Conservation (phyloP, 345 rosid species). For the Syzygium jambos region DNA sequence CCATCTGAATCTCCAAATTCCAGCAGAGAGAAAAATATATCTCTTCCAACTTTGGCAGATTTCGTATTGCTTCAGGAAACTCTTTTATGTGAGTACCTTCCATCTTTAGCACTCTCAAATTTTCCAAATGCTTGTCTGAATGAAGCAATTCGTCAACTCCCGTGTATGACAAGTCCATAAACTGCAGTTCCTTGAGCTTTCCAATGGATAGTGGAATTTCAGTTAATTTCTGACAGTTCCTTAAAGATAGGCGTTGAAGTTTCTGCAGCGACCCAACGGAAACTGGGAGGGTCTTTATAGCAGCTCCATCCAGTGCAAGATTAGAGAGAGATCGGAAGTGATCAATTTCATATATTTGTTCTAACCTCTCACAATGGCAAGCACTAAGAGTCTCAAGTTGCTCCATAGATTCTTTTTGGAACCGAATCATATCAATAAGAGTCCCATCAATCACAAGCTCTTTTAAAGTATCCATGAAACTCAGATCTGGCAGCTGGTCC, state of each 20-base stretch:
- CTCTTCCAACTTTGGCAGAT: not conserved
- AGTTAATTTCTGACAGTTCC: not conserved
- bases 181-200: not conserved
- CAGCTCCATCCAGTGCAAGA: not conserved
- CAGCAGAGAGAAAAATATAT: too few relatives aligned
- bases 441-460: not conserved
- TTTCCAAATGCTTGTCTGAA: not conserved
- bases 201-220: not conserved
- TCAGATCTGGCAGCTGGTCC: not conserved
- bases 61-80: not conserved
- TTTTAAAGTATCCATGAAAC: not conserved
- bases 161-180: not conserved
- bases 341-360: not conserved
- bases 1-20: not conserved
- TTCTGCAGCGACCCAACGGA: not conserved
- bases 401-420: not conserved
- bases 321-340: not conserved
- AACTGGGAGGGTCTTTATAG: not conserved
- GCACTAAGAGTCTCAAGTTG: not conserved
- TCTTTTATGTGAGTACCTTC: fast-evolving
- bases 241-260: not conserved
- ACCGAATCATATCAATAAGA: not conserved
- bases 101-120: not conserved
- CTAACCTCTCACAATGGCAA: not conserved
- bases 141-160: not conserved